Evolutionary conservation across 2,329 filamentous ascomycete genomes (phyloP), one percentile per base, ranked within the genome.

Genomic region (Microthyrium microscopicum): DNA sequence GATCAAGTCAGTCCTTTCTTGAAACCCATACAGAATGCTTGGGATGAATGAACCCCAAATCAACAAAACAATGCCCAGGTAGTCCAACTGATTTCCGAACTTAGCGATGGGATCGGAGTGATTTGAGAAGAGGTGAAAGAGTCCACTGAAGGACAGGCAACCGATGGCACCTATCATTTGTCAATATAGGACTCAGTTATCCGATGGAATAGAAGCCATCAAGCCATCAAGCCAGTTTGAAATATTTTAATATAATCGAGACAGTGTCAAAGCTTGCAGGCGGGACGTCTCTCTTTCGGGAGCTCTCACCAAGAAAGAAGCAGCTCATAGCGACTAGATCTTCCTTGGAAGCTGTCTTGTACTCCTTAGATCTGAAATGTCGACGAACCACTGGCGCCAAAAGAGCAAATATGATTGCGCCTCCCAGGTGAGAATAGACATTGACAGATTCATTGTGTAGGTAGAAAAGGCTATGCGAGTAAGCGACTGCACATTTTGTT

Each of bases 41-140:
- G 89, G 85, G 29, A 95, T 71, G 49, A 87, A 93, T 51, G 78
- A 87, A 5, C 89, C 89, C 43, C 87, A 80, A 38, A 95, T 95
- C 43, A 98, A 60, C 31, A 76, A 71, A 20, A 95, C 81, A 44
- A 98, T 98, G 5, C 89, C 89, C 4, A 87, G 71, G 52, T 98
- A 95, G 52, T 98, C 89, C 36, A 95, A 60, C 53, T 92, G 82
- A 52, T 95, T 95, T 8, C 85, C 85, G 62, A 83, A 80, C 40
- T 70, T 75, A 2, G 78, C 74, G 11, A 94, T 81, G 2, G 57
- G 56, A 24, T 73, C 70, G 13, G 80, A 89, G 54, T 98, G 89
- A 43, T 94, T 93, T 16, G 67, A 73, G 30, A 94, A 68, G 2
- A 80, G 69, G 52, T 98, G 89, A 51, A 75, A 98, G 3, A 77